Percentiles rank a stretch among this genome's conserved stretches.
phyloP scores from a whole-genome alignment of 2,329 filamentous ascomycete genomes.

The Nothophoma quercina region DNA sequence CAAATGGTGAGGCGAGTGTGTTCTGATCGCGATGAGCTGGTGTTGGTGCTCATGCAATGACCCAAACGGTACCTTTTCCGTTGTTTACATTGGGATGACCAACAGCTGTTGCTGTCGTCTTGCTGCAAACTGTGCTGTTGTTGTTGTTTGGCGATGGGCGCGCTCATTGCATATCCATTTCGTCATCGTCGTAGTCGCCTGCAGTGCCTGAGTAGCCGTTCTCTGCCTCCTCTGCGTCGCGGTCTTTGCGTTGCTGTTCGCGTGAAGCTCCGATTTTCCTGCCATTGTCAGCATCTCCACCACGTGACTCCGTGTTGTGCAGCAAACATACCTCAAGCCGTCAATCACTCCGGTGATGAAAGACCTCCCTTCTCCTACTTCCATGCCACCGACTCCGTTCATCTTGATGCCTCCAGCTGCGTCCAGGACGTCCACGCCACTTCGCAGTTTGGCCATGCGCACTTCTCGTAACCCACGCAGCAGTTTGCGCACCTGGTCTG shows the following conservation, averaged over 20 bases:
- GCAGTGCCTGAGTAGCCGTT: slow-evolving; percentile 62
- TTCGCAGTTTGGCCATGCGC: slow-evolving; percentile 85
- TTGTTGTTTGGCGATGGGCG: background rate
- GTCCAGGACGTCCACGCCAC: slow-evolving; percentile 75
- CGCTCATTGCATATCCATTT: slow-evolving; percentile 49
- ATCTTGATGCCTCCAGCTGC: slow-evolving; percentile 74
- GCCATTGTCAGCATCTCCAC: slow-evolving; percentile 17
- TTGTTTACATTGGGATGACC: background rate
- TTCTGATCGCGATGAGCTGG: background rate
- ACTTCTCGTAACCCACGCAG: slow-evolving; percentile 86
- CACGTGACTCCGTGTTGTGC: too few species aligned
- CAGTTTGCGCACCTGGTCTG: slow-evolving; percentile 76
- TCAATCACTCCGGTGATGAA: slow-evolving; percentile 89
- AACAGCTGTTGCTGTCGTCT: background rate
- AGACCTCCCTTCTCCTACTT: slow-evolving; percentile 83
- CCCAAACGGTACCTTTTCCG: background rate
- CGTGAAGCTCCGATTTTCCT: slow-evolving; percentile 82
- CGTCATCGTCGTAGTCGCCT: slow-evolving; percentile 67
- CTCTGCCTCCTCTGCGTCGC: slow-evolving; percentile 72
- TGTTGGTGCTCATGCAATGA: background rate
- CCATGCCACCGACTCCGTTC: slow-evolving; percentile 89
- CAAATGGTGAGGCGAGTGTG: background rate
- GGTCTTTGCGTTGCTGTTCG: slow-evolving; percentile 78
- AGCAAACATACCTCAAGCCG: slow-evolving; percentile 69
- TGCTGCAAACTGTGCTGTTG: background rate